These are phyloP conservation scores for Dioscorea cayenensis DNA, from an alignment of 116 monocot genomes.

Conservation along the genomic window DNA sequence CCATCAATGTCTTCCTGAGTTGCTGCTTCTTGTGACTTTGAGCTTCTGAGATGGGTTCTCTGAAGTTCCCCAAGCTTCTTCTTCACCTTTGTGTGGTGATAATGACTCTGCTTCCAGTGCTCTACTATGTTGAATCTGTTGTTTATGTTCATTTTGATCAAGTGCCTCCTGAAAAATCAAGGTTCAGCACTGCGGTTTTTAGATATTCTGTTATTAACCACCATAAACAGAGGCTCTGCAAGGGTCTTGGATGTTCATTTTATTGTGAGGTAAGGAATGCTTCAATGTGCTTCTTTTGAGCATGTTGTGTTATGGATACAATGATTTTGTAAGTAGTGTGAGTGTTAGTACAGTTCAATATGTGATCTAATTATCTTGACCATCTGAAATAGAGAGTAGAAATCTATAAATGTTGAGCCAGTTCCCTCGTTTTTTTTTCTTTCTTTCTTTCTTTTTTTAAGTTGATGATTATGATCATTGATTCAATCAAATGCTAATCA, in stretches of 20 bases:
- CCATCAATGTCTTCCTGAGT: no score
- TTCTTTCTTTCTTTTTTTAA: neutral
- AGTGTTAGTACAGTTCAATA: no score
- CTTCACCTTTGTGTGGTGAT: no score
- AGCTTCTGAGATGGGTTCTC: no score
- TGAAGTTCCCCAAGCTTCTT: no score
- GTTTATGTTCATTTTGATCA: neutral
- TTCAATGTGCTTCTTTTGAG: neutral
- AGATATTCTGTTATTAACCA: neutral
- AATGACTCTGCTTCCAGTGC: no score
- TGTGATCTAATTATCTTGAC: no score
- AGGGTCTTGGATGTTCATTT: constrained; percentile 2
- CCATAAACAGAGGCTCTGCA: neutral
- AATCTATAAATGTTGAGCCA: no score
- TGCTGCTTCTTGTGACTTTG: no score
- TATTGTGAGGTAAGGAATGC: constrained; percentile 1
- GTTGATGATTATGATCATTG: neutral
- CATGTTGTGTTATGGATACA: neutral
- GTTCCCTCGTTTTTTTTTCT: neutral
- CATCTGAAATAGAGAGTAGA: no score
- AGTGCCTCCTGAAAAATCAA: neutral
- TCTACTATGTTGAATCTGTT: neutral
- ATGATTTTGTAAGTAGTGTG: neutral
- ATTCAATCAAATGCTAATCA: no score
- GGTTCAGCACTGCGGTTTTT: neutral